Percentiles rank a stretch among this genome's conserved stretches.
Conservation (phyloP, 208 protist genomes). For the Trypanosoma boissoni region DNA sequence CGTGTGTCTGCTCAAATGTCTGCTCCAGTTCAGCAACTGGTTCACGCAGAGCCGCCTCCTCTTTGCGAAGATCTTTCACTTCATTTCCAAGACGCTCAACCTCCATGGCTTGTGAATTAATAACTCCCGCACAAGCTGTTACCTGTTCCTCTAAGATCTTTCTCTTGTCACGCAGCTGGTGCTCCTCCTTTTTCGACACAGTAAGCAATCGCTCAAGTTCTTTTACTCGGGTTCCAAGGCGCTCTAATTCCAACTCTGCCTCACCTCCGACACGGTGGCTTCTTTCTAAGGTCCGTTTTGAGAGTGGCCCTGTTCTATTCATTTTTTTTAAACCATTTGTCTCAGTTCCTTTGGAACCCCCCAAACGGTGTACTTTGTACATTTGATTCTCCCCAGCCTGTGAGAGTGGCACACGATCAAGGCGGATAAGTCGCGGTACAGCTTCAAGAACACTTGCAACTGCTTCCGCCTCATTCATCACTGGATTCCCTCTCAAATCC, state of each 20-base stretch:
- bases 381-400: slow-evolving; percentile 57
- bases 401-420: slow-evolving; percentile 66
- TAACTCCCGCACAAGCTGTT: slow-evolving; percentile 47
- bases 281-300: not conserved
- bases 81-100: slow-evolving; percentile 40
- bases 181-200: slow-evolving; percentile 42
- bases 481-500: slow-evolving; percentile 59
- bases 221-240: slow-evolving; percentile 53
- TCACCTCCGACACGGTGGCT: slow-evolving; percentile 7
- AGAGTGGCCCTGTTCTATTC: slow-evolving; percentile 2
- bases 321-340: not conserved
- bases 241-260: slow-evolving; percentile 33
- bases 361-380: slow-evolving; percentile 31
- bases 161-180: slow-evolving; percentile 38
- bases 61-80: slow-evolving; percentile 39
- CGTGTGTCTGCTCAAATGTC: slow-evolving; percentile 77
- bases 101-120: slow-evolving; percentile 55
- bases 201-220: slow-evolving; percentile 62
- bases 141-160: slow-evolving; percentile 56
- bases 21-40: slow-evolving; percentile 52
- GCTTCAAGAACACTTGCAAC: slow-evolving; percentile 26
- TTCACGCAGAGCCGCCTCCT: slow-evolving; percentile 35
- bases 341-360: slow-evolving; percentile 9
- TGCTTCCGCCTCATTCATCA: slow-evolving; percentile 25
- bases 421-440: slow-evolving; percentile 44